phyloP scores from a whole-genome alignment of 1,284 basidiomycete species.

The Apiotrichum domesticum region DNA sequence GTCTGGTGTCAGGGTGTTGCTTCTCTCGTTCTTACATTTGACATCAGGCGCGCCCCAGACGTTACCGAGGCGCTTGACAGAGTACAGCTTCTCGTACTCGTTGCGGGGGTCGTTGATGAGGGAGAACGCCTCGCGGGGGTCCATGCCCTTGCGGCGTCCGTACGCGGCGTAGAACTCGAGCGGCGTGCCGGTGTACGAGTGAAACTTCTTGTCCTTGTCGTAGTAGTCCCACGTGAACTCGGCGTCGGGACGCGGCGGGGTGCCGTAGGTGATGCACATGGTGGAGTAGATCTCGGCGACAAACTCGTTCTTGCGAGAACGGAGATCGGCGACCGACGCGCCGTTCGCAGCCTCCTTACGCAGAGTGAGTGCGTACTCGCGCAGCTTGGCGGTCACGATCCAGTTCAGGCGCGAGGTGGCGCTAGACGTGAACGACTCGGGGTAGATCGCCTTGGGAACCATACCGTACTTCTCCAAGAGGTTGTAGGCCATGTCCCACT shows the following conservation, averaged over 20 bases:
- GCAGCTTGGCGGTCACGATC: constrained; percentile 79
- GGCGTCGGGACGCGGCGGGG: constrained; percentile 66
- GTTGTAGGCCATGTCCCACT: constrained; percentile 94
- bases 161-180: constrained; percentile 62
- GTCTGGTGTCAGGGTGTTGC: constrained; percentile 51
- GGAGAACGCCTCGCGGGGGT: constrained; percentile 65
- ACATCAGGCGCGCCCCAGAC: constrained; percentile 79
- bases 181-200: constrained; percentile 69
- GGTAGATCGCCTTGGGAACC: constrained; percentile 73
- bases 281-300: constrained; percentile 82
- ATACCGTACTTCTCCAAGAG: constrained; percentile 74
- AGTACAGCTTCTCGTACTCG: constrained; percentile 74
- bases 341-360: constrained; percentile 44
- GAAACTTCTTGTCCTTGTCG: constrained; percentile 70
- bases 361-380: constrained; percentile 80
- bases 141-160: constrained; percentile 33
- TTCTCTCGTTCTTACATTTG: constrained; percentile 55
- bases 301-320: constrained; percentile 69
- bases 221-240: constrained; percentile 83
- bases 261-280: constrained; percentile 77
- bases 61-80: constrained; percentile 87
- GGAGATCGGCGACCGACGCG: constrained; percentile 11
- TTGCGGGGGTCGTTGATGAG: constrained; percentile 94
- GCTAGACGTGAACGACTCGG: constrained; percentile 78
- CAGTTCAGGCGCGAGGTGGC: constrained; percentile 66